Percentiles rank a stretch among this genome's conserved stretches.
phyloP scores from a whole-genome alignment of 108 stramenopile genomes.

The Cyclotella atomus region DNA sequence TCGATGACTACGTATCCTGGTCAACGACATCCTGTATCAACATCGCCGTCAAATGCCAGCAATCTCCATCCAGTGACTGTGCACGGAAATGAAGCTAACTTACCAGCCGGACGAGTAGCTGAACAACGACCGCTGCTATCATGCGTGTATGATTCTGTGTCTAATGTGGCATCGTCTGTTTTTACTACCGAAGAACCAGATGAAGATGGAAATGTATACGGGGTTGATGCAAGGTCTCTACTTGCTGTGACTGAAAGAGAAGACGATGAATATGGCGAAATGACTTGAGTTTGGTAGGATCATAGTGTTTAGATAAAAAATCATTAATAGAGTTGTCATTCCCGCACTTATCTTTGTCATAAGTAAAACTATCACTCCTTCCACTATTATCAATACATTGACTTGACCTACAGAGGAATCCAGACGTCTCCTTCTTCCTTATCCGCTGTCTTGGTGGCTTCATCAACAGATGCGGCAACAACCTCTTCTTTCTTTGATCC shows the following conservation, averaged over 20 bases:
- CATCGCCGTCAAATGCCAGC: background rate
- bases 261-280: slow-evolving; percentile 28
- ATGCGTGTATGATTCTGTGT: slow-evolving; percentile 78
- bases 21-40: slow-evolving; percentile 16
- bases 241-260: slow-evolving; percentile 64
- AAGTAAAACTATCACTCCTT: too few relatives aligned
- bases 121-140: slow-evolving; percentile 70
- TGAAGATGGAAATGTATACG: slow-evolving; percentile 77
- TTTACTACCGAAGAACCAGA: slow-evolving; percentile 34
- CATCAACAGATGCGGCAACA: too few relatives aligned
- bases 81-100: slow-evolving; percentile 53
- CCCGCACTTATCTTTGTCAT: too few relatives aligned
- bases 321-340: too few relatives aligned
- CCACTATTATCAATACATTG: too few relatives aligned
- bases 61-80: slow-evolving; percentile 24
- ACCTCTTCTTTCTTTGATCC: too few relatives aligned
- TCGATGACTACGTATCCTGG: slow-evolving; percentile 28
- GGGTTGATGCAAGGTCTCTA: slow-evolving; percentile 71
- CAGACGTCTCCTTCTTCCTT: too few relatives aligned
- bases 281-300: too few relatives aligned
- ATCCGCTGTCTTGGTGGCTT: too few relatives aligned
- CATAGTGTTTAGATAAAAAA: too few relatives aligned
- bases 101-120: slow-evolving; percentile 62
- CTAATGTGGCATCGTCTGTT: slow-evolving; percentile 51
- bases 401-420: too few relatives aligned